A percentile compares a stretch with the other conserved stretches of the same genome.
Evolutionary conservation across 2,329 filamentous ascomycete species (phyloP).

Genomic region (Trichophyton rubrum): DNA sequence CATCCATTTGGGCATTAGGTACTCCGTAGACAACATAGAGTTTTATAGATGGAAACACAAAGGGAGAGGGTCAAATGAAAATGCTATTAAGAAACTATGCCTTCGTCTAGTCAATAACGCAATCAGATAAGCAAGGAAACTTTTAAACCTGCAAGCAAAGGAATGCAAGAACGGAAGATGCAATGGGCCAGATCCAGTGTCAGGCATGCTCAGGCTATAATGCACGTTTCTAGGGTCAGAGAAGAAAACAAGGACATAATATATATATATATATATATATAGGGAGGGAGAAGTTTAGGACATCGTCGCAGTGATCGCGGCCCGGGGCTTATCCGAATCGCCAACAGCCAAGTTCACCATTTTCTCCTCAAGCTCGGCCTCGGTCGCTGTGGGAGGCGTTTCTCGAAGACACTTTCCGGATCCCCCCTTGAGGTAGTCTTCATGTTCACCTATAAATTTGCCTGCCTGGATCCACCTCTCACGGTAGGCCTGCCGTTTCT

Average conservation of each 20-base stretch:
- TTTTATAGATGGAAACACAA: neutral
- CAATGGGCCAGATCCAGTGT: neutral
- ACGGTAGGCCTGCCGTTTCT: conserved; percentile 49
- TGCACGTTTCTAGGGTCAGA: neutral
- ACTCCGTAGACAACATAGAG: no score
- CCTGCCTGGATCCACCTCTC: conserved; percentile 70
- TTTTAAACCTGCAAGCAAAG: neutral
- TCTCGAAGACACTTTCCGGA: conserved; percentile 28
- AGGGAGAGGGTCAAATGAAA: neutral
- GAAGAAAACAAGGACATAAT: neutral
- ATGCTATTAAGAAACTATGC: neutral
- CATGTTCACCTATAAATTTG: conserved; percentile 70
- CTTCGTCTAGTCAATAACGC: neutral
- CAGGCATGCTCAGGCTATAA: neutral
- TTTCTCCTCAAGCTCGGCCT: conserved; percentile 13
- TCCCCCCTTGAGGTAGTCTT: conserved; percentile 75
- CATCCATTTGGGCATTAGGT: no score
- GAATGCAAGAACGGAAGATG: neutral
- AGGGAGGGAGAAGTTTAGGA: neutral
- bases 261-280: no score
- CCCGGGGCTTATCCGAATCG: neutral
- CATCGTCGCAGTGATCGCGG: neutral
- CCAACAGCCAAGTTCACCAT: conserved; percentile 12
- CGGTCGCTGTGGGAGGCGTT: conserved; percentile 13
- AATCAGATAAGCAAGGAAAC: neutral